A percentile compares a stretch with the other conserved stretches of the same genome.
phyloP scores from a whole-genome alignment of 129 eudicot species.

The Pittosporum tobira region DNA sequence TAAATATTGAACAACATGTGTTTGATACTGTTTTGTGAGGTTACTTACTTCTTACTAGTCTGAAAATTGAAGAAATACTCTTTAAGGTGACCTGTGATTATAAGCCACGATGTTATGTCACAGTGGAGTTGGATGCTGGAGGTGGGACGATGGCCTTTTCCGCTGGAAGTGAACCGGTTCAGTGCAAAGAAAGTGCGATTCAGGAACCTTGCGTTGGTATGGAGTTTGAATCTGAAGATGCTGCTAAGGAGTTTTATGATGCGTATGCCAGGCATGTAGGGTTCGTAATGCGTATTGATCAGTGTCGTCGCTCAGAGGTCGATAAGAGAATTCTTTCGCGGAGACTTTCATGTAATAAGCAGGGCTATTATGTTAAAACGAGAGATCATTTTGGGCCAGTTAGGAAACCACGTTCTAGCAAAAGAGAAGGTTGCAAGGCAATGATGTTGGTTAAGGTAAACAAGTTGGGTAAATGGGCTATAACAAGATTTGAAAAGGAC shows the following conservation, averaged over 20 bases:
- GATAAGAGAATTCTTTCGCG: conserved; percentile 42
- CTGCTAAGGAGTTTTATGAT: conserved; percentile 43
- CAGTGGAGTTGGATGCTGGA: conserved; percentile 22
- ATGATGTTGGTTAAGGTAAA: conserved; percentile 38
- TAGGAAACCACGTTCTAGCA: conserved; percentile 31
- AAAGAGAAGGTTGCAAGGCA: conserved; percentile 51
- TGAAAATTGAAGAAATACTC: too few species aligned
- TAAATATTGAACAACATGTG: neutral
- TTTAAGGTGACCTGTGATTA: neutral
- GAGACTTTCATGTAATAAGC: conserved; percentile 42
- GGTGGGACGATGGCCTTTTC: conserved; percentile 13
- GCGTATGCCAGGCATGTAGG: conserved; percentile 39
- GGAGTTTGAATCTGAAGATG: conserved; percentile 41
- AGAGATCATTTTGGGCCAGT: conserved; percentile 35
- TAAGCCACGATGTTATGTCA: neutral
- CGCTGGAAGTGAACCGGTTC: conserved; percentile 18
- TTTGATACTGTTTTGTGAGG: neutral
- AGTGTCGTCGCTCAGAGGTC: conserved; percentile 44
- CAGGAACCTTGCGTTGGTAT: conserved; percentile 39
- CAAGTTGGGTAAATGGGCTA: conserved; percentile 42
- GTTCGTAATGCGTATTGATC: conserved; percentile 47
- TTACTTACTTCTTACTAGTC: too few species aligned
- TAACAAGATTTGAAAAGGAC: conserved; percentile 38
- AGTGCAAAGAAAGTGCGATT: conserved; percentile 16
- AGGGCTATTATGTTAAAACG: conserved; percentile 36